phyloP scores from a whole-genome alignment of 768 basidiomycete genomes.

The Auricularia cornea region DNA sequence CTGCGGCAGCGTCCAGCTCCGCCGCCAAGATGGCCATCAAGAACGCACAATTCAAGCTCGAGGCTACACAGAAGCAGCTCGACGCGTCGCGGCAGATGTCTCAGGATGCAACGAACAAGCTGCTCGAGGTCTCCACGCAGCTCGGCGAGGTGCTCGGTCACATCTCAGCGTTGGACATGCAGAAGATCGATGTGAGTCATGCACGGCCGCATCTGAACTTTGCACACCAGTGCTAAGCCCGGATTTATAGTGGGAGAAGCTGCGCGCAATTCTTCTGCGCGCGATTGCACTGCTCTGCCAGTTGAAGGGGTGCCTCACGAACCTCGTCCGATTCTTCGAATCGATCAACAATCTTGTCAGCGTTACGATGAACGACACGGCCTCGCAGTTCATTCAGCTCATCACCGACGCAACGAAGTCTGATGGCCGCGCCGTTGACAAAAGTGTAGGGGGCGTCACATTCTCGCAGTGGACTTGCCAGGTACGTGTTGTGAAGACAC shows the following conservation, averaged over 20 bases:
- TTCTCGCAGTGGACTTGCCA: not conserved
- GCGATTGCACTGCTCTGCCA: conserved; percentile 1
- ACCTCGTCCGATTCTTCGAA: conserved; percentile 2
- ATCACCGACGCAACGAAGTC: conserved; percentile 1
- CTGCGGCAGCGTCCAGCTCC: not conserved
- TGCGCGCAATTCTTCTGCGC: not conserved
- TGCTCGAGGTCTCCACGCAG: not conserved
- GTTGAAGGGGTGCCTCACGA: not conserved
- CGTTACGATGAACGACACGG: not conserved
- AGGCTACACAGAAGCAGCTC: too few relatives aligned
- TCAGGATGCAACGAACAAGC: not conserved
- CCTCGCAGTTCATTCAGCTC: not conserved
- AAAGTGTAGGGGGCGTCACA: not conserved
- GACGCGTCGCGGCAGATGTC: not conserved
- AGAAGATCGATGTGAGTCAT: not conserved
- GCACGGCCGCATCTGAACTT: too few relatives aligned
- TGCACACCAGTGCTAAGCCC: too few relatives aligned
- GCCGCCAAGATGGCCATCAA: too few relatives aligned
- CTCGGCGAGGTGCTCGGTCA: conserved; percentile 1
- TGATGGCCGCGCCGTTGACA: not conserved
- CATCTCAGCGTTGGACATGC: not conserved
- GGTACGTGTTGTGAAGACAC: too few relatives aligned
- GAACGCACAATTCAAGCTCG: too few relatives aligned
- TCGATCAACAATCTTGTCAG: conserved; percentile 1
- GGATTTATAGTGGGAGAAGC: not conserved